Conservation (phyloP, 805 yeast genomes). For the Yarrowia alimentaria region DNA sequence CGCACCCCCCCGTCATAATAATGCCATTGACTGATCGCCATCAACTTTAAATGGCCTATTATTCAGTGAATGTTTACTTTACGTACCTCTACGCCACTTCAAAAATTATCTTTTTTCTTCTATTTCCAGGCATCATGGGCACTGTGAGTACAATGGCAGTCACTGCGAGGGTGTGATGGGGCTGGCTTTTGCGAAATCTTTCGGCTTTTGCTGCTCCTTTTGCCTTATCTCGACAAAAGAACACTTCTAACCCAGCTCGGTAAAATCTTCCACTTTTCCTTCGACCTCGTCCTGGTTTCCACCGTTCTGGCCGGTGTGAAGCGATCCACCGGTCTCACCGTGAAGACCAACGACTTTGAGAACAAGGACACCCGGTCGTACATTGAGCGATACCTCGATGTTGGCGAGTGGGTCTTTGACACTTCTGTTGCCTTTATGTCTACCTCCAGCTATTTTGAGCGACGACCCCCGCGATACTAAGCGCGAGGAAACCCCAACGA, state of each 20-base stretch:
- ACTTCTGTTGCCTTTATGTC: constrained; percentile 66
- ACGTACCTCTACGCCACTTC: constrained; percentile 24
- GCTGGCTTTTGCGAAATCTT: too few species aligned
- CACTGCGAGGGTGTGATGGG: too few species aligned
- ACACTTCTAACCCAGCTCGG: constrained; percentile 49
- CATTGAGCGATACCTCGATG: constrained; percentile 63
- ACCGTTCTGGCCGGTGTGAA: constrained; percentile 83
- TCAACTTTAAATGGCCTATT: constrained; percentile 7
- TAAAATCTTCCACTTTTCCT: constrained; percentile 62
- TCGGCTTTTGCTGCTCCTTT: not conserved
- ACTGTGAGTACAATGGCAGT: constrained; percentile 28
- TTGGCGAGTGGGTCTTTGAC: constrained; percentile 85
- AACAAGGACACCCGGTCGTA: constrained; percentile 45
- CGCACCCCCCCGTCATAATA: not conserved
- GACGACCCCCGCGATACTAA: constrained; percentile 32
- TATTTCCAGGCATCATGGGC: constrained; percentile 26
- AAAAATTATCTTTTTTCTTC: constrained; percentile 19
- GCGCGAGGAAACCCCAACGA: too few species aligned
- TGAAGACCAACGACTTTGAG: constrained; percentile 52
- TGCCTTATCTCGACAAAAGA: not conserved
- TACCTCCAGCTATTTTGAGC: constrained; percentile 67
- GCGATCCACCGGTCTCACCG: constrained; percentile 72
- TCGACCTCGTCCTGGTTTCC: constrained; percentile 76
- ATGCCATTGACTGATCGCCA: not conserved
- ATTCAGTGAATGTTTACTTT: constrained; percentile 17